A percentile compares a stretch with the other conserved stretches of the same genome.
Evolutionary conservation across 2,329 filamentous ascomycete species (phyloP).

Genomic region (Colletotrichum sp.): DNA sequence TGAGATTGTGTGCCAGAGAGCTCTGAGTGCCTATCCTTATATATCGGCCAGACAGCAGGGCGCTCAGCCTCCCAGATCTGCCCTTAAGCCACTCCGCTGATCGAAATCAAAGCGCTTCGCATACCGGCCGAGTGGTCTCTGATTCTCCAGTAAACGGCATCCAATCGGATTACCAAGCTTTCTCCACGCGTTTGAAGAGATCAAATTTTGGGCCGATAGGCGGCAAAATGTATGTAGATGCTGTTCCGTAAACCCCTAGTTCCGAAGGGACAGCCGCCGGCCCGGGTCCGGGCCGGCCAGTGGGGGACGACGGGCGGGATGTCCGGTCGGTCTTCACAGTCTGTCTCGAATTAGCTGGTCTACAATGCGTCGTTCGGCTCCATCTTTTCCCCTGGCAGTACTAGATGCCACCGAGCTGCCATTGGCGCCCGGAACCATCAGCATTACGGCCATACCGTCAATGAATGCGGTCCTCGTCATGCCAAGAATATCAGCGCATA

Average conservation of each 20-base stretch:
- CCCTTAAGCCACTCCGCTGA: not conserved
- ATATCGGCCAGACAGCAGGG: not conserved
- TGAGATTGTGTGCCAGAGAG: not conserved
- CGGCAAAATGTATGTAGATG: not conserved
- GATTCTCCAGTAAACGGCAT: not conserved
- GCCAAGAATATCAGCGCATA: not conserved
- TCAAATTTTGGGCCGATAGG: not conserved
- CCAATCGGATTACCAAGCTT: not conserved
- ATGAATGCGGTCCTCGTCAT: conserved; percentile 53
- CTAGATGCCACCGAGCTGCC: conserved; percentile 57
- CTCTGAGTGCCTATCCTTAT: not conserved
- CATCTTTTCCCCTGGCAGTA: conserved; percentile 54
- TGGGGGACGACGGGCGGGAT: not conserved
- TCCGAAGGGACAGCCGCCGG: not conserved
- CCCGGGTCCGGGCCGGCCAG: not conserved
- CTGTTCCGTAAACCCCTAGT: not conserved
- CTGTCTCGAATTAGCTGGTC: conserved; percentile 57
- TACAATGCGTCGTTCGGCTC: conserved; percentile 58
- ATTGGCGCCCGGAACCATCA: conserved; percentile 46
- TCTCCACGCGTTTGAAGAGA: not conserved
- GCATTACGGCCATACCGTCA: conserved; percentile 53
- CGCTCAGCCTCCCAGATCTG: not conserved
- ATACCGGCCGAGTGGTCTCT: not conserved
- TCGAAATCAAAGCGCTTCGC: not conserved
- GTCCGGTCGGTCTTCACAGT: fast-evolving